These are phyloP conservation scores for Backusella tuberculispora DNA, from an alignment of 192 early-diverging fungal species.

Conservation along the genomic window DNA sequence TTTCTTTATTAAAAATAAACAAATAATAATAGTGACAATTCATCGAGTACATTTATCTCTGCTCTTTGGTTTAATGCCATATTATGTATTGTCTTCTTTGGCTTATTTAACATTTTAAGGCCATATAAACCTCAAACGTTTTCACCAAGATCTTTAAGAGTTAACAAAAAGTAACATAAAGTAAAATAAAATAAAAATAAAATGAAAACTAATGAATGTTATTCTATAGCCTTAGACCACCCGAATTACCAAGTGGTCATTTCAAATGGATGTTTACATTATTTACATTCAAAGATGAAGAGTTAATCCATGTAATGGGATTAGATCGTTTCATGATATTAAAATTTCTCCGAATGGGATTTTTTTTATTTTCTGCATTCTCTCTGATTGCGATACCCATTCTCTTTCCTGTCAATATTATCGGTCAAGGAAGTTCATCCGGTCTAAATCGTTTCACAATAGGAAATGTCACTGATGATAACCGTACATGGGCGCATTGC, in stretches of 20 bases:
- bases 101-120: slow-evolving; percentile 72
- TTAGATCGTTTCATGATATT: slow-evolving; percentile 84
- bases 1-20: background rate
- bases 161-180: slow-evolving; percentile 53
- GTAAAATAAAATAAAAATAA: background rate
- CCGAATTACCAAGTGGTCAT: slow-evolving; percentile 50
- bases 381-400: slow-evolving; percentile 57
- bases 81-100: slow-evolving; percentile 53
- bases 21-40: slow-evolving; percentile 37
- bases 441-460: slow-evolving; percentile 70
- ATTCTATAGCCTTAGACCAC: slow-evolving; percentile 52
- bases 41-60: slow-evolving; percentile 67
- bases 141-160: slow-evolving; percentile 69
- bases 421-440: slow-evolving; percentile 41
- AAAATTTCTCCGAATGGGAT: slow-evolving; percentile 68
- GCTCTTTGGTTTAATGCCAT: slow-evolving; percentile 70
- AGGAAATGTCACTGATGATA: slow-evolving; percentile 64
- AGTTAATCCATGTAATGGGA: slow-evolving; percentile 60
- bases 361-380: slow-evolving; percentile 65
- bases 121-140: slow-evolving; percentile 69
- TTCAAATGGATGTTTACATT: slow-evolving; percentile 65
- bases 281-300: slow-evolving; percentile 55
- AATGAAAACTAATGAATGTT: background rate
- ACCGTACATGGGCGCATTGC: slow-evolving; percentile 75
- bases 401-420: slow-evolving; percentile 75